A percentile compares a stretch with the other conserved stretches of the same genome.
These are phyloP conservation scores for Colletotrichum neosansevieriae DNA, from an alignment of 2,329 filamentous ascomycete genomes.

Conservation along the genomic window DNA sequence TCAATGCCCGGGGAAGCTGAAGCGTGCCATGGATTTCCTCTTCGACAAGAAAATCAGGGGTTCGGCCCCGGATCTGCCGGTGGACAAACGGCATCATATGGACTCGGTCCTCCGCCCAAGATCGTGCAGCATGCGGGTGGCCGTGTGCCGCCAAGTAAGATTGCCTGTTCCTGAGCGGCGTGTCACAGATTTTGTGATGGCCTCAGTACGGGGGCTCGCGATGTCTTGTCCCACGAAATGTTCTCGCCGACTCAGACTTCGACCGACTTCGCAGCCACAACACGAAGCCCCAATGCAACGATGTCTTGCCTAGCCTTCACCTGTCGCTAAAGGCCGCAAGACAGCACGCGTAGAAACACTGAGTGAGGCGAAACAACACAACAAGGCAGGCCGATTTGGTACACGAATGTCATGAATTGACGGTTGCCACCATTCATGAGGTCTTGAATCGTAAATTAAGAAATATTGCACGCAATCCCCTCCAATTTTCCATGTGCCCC, in stretches of 20 bases:
- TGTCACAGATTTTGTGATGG: constrained; percentile 6
- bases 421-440: background rate
- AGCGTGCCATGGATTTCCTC: background rate
- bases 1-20: background rate
- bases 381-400: background rate
- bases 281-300: too few relatives aligned
- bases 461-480: background rate
- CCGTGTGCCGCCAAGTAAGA: constrained; percentile 34
- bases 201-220: constrained; percentile 1
- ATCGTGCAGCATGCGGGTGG: constrained; percentile 9
- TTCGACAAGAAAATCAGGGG: background rate
- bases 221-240: constrained; percentile 17
- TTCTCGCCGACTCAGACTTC: too few relatives aligned
- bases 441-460: constrained; percentile 2
- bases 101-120: background rate
- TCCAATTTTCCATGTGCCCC: background rate
- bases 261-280: too few relatives aligned
- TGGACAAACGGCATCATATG: background rate
- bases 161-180: constrained; percentile 32
- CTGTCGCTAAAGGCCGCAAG: background rate
- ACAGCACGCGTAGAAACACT: background rate
- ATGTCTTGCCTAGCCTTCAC: too few relatives aligned
- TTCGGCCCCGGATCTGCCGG: background rate
- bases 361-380: background rate
- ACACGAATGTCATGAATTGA: background rate